Conservation (phyloP, 2,329 filamentous ascomycete genomes). For the Phoma sp. region DNA sequence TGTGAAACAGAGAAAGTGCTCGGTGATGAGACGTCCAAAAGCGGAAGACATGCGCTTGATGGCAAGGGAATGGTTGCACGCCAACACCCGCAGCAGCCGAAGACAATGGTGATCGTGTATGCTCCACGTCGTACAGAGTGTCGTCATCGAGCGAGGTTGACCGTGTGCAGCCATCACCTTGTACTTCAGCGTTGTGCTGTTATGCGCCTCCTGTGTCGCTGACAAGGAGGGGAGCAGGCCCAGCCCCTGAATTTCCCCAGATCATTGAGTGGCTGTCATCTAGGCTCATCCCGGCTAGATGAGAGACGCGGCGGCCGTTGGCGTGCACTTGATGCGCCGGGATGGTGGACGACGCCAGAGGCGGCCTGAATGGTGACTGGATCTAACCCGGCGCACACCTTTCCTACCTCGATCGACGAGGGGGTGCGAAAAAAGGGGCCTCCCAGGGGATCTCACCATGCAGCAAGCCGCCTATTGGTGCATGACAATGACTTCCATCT, state of each 20-base stretch:
- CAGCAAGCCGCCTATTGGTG: constrained; percentile 30
- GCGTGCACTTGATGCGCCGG: constrained; percentile 27
- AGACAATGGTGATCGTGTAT: constrained; percentile 9
- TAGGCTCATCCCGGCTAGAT: constrained; percentile 30
- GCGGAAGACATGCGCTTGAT: constrained; percentile 20
- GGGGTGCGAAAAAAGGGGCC: constrained; percentile 30
- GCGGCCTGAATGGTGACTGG: constrained; percentile 19
- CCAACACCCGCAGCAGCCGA: constrained; percentile 9
- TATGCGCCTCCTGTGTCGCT: constrained; percentile 8
- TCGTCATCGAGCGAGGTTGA: constrained; percentile 11
- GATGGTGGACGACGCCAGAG: constrained; percentile 21
- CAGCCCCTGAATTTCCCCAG: constrained; percentile 48
- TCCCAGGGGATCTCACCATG: constrained; percentile 10
- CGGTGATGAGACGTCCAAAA: constrained; percentile 17
- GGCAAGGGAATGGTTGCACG: constrained; percentile 12
- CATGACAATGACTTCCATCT: constrained; percentile 29
- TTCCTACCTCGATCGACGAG: constrained; percentile 18
- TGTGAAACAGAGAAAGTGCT: constrained; percentile 22
- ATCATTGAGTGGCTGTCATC: constrained; percentile 38
- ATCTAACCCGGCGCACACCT: constrained; percentile 22
- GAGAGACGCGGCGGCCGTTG: constrained; percentile 31
- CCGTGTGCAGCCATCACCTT: constrained; percentile 9
- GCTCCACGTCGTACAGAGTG: constrained; percentile 5
- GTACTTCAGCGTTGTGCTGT: constrained; percentile 10
- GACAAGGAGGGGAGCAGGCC: constrained; percentile 19